phyloP scores from a whole-genome alignment of 805 yeast species.

The Candida krabiensis region DNA sequence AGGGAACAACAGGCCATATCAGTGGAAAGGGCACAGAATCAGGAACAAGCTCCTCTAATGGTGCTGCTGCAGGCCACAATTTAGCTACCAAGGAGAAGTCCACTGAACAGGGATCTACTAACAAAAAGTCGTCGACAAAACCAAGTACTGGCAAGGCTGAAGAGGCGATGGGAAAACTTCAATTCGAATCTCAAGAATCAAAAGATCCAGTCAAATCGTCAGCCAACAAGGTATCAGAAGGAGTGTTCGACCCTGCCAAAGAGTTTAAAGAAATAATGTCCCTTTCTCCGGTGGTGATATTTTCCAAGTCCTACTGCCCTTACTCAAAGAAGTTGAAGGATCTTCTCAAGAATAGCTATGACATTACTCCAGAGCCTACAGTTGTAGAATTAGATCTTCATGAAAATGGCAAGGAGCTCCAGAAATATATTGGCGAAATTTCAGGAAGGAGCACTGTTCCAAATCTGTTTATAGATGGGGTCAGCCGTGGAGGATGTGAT shows the following conservation, averaged over 20 bases:
- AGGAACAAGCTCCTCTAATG: not conserved
- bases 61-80: not conserved
- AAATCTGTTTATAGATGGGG: constrained; percentile 72
- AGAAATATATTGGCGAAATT: constrained; percentile 61
- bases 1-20: constrained; percentile 2
- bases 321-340: constrained; percentile 71
- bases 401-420: constrained; percentile 71
- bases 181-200: constrained; percentile 1
- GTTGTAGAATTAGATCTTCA: constrained; percentile 85
- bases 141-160: constrained; percentile 2
- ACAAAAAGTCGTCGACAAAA: not conserved
- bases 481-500: constrained; percentile 86
- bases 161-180: constrained; percentile 1
- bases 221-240: constrained; percentile 7
- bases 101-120: not conserved
- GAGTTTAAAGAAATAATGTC: constrained; percentile 58
- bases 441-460: constrained; percentile 91
- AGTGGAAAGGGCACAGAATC: constrained; percentile 13
- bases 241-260: constrained; percentile 46
- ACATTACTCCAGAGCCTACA: constrained; percentile 67
- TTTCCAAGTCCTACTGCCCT: constrained; percentile 70
- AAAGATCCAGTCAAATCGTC: constrained; percentile 19
- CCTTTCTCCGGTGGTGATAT: constrained; percentile 64
- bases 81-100: constrained; percentile 5
- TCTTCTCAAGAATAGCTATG: constrained; percentile 60